Evolutionary conservation across 768 basidiomycete species (phyloP).

Genomic region (Leucosporidium creatinivorum): DNA sequence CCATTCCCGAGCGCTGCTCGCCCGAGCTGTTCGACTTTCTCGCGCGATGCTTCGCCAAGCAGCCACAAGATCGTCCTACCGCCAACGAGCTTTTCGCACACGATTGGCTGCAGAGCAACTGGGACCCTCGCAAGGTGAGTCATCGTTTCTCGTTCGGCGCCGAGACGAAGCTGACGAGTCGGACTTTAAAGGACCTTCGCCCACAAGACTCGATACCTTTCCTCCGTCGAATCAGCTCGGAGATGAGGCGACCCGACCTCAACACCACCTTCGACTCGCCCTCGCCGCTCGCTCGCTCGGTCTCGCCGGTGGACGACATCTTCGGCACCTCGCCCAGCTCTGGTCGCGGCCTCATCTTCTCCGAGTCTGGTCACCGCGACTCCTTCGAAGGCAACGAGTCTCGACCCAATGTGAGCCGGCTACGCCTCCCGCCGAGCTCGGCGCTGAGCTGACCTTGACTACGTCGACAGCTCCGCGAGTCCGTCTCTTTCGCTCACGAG

Average conservation of each 20-base stretch:
- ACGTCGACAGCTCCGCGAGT: background rate
- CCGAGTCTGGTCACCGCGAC: background rate
- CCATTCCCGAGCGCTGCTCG: slow-evolving; percentile 72
- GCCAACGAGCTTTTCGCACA: slow-evolving; percentile 83
- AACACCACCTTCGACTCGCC: slow-evolving; percentile 31
- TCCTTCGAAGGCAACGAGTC: background rate
- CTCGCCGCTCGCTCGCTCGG: slow-evolving; percentile 11
- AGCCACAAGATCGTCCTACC: slow-evolving; percentile 70
- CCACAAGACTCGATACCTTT: slow-evolving; percentile 94
- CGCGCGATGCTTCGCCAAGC: slow-evolving; percentile 79
- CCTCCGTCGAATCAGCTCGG: slow-evolving; percentile 79
- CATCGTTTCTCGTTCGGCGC: slow-evolving; percentile 2
- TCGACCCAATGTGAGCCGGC: background rate
- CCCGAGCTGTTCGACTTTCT: slow-evolving; percentile 72
- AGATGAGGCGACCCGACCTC: slow-evolving; percentile 47
- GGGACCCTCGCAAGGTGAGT: slow-evolving; percentile 67
- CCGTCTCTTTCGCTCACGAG: background rate
- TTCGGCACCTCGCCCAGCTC: slow-evolving; percentile 1
- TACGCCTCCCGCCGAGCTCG: background rate
- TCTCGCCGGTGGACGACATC: slow-evolving; percentile 7
- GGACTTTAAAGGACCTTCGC: slow-evolving; percentile 57
- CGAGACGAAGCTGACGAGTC: background rate
- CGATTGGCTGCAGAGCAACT: slow-evolving; percentile 76
- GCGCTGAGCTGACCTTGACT: background rate
- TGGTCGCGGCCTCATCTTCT: background rate